Conservation (phyloP, 2,329 filamentous ascomycete species). For the Elsinoe fawcettii region DNA sequence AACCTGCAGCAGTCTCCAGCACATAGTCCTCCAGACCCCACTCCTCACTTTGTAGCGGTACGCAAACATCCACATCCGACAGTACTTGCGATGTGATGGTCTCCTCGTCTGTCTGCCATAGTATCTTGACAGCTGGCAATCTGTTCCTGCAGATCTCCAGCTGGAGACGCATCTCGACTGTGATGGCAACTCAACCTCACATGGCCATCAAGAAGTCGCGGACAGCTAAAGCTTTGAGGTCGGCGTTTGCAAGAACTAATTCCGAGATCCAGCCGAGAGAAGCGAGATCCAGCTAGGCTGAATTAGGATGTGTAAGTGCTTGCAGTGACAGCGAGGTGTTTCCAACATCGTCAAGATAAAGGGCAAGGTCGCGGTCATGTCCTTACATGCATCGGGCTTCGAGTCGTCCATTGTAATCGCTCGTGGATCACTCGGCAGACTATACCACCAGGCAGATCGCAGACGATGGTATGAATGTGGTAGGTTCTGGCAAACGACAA, state of each 20-base stretch:
- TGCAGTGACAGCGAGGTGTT: background rate
- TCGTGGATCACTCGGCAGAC: no score
- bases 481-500: no score
- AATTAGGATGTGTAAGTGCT: slow-evolving; percentile 1
- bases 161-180: slow-evolving; percentile 58
- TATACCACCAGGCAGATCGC: no score
- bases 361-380: no score
- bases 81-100: slow-evolving; percentile 67
- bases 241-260: background rate
- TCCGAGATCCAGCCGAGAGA: slow-evolving; percentile 1
- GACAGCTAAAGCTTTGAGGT: background rate
- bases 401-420: no score
- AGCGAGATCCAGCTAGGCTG: background rate
- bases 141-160: slow-evolving; percentile 65
- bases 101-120: slow-evolving; percentile 55
- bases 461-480: no score
- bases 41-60: slow-evolving; percentile 71
- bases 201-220: background rate
- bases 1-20: slow-evolving; percentile 63
- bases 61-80: slow-evolving; percentile 66
- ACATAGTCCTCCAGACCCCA: slow-evolving; percentile 89
- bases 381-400: no score
- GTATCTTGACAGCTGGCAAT: slow-evolving; percentile 62
- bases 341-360: no score
- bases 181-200: background rate